Percentiles rank a stretch among this genome's conserved stretches.
Evolutionary conservation across 2,329 filamentous ascomycete genomes (phyloP).

Genomic region (Phoma sp.): DNA sequence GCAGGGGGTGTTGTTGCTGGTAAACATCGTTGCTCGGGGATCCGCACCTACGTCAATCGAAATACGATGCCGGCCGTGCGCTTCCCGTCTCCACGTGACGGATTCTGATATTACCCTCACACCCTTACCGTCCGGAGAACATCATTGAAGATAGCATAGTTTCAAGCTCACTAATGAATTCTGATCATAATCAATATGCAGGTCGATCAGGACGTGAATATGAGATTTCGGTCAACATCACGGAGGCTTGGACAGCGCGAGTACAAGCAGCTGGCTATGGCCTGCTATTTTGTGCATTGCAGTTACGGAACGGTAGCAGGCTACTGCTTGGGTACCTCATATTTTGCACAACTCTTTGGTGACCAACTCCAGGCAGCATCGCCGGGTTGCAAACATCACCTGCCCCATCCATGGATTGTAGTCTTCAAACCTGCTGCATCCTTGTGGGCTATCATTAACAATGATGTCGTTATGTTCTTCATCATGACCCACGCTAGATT

Average conservation of each 20-base stretch:
- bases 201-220: too few species aligned
- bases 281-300: neutral
- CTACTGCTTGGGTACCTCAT: neutral
- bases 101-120: neutral
- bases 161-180: neutral
- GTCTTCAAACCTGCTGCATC: neutral
- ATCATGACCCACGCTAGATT: neutral
- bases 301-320: neutral
- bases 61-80: conserved; percentile 2
- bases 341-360: neutral
- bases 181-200: too few species aligned
- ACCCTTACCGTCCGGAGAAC: neutral
- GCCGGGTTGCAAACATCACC: neutral
- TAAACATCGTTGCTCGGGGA: conserved; percentile 19
- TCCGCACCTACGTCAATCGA: conserved; percentile 16
- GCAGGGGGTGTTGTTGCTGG: conserved; percentile 26
- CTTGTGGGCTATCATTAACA: neutral
- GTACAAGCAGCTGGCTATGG: too few species aligned
- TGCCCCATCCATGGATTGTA: neutral
- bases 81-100: conserved; percentile 9
- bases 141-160: neutral
- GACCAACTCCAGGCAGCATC: neutral
- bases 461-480: neutral
- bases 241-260: too few species aligned
- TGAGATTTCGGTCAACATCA: too few species aligned